Conservation (phyloP, 2,329 filamentous ascomycete genomes). For the Sphaceloma murrayae region DNA sequence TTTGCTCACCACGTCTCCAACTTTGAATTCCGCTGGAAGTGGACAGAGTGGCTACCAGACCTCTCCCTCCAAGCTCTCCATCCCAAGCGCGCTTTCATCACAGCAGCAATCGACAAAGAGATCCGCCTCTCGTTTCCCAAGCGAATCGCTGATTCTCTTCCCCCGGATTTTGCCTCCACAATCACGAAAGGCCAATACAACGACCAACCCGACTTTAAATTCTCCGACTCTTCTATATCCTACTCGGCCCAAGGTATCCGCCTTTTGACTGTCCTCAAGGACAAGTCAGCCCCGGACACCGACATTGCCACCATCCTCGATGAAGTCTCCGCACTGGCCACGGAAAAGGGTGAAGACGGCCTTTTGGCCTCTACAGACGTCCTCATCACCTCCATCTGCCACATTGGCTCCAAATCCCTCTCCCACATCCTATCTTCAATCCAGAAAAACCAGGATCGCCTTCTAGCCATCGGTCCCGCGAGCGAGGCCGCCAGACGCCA, state of each 20-base stretch:
- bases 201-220: slow-evolving; percentile 95
- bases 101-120: slow-evolving; percentile 87
- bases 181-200: slow-evolving; percentile 85
- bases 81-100: slow-evolving; percentile 87
- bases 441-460: slow-evolving; percentile 82
- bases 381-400: slow-evolving; percentile 88
- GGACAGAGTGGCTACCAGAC: slow-evolving; percentile 92
- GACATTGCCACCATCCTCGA: slow-evolving; percentile 76
- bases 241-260: slow-evolving; percentile 79
- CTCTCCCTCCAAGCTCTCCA: slow-evolving; percentile 66
- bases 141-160: slow-evolving; percentile 87
- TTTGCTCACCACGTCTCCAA: slow-evolving; percentile 97
- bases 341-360: slow-evolving; percentile 59
- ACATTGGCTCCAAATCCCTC: slow-evolving; percentile 86
- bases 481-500: slow-evolving; percentile 71
- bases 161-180: slow-evolving; percentile 68
- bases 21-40: slow-evolving; percentile 99
- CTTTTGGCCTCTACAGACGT: slow-evolving; percentile 83
- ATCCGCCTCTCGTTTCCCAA: slow-evolving; percentile 94
- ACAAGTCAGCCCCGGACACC: slow-evolving; percentile 67
- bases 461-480: slow-evolving; percentile 66
- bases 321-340: slow-evolving; percentile 69
- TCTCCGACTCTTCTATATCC: slow-evolving; percentile 61
- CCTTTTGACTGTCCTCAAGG: slow-evolving; percentile 66
- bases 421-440: slow-evolving; percentile 94